These are phyloP conservation scores for Taxawa tesnikishii DNA, from an alignment of 2,329 filamentous ascomycete genomes.

Conservation along the genomic window DNA sequence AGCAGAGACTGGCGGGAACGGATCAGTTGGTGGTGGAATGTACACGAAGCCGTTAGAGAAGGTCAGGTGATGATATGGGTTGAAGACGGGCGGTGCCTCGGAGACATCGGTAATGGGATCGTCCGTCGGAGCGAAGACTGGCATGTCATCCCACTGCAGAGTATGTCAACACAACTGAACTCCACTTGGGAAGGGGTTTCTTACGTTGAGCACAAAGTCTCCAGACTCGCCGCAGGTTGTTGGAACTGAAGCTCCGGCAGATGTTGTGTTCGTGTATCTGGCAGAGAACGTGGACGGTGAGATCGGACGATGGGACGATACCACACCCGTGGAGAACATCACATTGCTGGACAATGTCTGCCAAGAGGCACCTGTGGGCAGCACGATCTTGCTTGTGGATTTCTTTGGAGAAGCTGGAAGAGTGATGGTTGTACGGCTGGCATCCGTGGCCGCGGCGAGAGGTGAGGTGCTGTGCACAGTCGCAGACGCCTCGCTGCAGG, in stretches of 20 bases:
- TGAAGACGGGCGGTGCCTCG: constrained; percentile 28
- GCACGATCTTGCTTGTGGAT: not conserved
- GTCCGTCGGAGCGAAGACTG: constrained; percentile 19
- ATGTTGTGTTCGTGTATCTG: constrained; percentile 3
- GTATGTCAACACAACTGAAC: constrained; percentile 10
- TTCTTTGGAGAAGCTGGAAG: too few species aligned
- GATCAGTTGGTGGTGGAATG: constrained; percentile 30
- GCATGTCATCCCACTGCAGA: constrained; percentile 22
- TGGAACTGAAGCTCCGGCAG: constrained; percentile 2
- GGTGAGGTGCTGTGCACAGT: too few species aligned
- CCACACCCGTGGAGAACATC: too few species aligned
- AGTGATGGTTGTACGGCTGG: too few species aligned
- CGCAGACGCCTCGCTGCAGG: too few species aligned
- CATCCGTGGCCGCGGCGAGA: too few species aligned
- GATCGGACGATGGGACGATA: too few species aligned
- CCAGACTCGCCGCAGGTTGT: constrained; percentile 30
- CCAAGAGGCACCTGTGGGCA: not conserved
- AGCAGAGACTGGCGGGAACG: constrained; percentile 31
- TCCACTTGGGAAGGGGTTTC: constrained; percentile 13
- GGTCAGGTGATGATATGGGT: constrained; percentile 38
- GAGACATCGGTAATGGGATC: constrained; percentile 19
- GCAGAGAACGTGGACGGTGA: not conserved
- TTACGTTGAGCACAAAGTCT: constrained; percentile 24
- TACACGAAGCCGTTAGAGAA: constrained; percentile 40
- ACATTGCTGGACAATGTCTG: not conserved